Conservation (phyloP, 2,329 filamentous ascomycete species). For the Sclerotiophoma versabilis region DNA sequence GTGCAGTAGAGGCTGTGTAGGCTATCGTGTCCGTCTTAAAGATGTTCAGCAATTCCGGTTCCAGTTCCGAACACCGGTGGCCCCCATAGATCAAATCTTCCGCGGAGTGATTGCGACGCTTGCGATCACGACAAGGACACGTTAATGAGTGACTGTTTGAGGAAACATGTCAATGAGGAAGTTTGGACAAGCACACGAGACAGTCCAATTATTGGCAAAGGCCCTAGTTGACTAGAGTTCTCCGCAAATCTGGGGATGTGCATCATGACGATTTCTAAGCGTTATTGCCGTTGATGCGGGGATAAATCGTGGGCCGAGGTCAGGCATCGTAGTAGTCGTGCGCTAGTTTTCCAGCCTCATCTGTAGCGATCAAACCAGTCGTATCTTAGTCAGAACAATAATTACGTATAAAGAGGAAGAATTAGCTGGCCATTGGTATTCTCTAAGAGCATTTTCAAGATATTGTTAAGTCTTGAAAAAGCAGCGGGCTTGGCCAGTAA, state of each 20-base stretch:
- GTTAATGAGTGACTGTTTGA: not conserved
- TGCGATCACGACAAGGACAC: not conserved
- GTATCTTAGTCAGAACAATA: too few species aligned
- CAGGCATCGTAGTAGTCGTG: conserved; percentile 15
- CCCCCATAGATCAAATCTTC: not conserved
- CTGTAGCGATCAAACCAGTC: not conserved
- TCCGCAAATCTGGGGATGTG: not conserved
- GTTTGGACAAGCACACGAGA: not conserved
- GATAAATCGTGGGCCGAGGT: conserved; percentile 37
- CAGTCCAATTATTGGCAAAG: not conserved
- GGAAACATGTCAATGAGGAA: not conserved
- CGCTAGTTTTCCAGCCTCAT: conserved; percentile 3
- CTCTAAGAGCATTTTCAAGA: too few species aligned
- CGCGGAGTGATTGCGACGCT: not conserved
- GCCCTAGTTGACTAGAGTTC: not conserved
- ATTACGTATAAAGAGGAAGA: too few species aligned
- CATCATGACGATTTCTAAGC: conserved; percentile 38
- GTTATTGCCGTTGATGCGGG: conserved; percentile 30
- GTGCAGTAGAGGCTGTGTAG: not conserved
- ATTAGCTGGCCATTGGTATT: too few species aligned
- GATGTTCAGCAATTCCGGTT: not conserved
- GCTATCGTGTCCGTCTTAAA: not conserved
- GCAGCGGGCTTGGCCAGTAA: too few species aligned
- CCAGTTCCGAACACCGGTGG: conserved; percentile 6
- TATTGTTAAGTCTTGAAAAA: too few species aligned